Conservation (phyloP, 1,284 basidiomycete species). For the Rhodotorula sp. region DNA sequence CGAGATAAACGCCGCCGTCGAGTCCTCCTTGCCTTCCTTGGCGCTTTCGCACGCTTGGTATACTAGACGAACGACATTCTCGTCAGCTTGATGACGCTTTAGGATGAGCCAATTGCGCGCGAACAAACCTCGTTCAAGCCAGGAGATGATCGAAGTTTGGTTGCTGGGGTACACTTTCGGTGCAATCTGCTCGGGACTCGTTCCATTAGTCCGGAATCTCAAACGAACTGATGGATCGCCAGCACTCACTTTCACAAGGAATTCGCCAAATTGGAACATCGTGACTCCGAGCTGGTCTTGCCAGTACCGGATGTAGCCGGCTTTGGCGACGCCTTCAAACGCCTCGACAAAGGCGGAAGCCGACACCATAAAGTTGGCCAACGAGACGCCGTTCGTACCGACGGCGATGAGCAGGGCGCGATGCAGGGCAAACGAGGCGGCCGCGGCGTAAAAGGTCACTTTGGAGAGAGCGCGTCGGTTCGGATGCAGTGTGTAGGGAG, state of each 20-base stretch:
- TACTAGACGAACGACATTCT: conserved; percentile 3
- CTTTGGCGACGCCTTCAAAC: conserved; percentile 17
- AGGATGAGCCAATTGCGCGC: not conserved
- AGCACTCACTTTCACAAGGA: conserved; percentile 16
- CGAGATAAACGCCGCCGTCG: conserved; percentile 29
- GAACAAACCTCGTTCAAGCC: conserved; percentile 26
- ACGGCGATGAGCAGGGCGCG: conserved; percentile 17
- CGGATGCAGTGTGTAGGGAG: conserved; percentile 2
- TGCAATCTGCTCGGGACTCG: not conserved
- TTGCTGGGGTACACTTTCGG: conserved; percentile 2
- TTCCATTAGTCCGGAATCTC: not conserved
- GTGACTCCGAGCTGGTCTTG: conserved; percentile 9
- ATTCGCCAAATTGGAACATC: conserved; percentile 17
- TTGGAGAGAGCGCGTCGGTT: conserved; percentile 3
- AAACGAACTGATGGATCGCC: not conserved
- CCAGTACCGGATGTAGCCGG: conserved; percentile 9
- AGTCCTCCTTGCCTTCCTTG: conserved; percentile 8
- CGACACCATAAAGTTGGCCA: conserved; percentile 15
- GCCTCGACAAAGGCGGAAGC: conserved; percentile 6
- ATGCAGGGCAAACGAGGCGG: conserved; percentile 8
- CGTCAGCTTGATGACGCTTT: not conserved
- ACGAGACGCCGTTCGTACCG: conserved; percentile 14
- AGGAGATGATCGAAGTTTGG: conserved; percentile 20
- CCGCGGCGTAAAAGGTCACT: conserved; percentile 2
- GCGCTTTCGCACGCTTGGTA: conserved; percentile 28